Conservation (phyloP, 129 eudicot genomes). For the Flaveria linearis region DNA sequence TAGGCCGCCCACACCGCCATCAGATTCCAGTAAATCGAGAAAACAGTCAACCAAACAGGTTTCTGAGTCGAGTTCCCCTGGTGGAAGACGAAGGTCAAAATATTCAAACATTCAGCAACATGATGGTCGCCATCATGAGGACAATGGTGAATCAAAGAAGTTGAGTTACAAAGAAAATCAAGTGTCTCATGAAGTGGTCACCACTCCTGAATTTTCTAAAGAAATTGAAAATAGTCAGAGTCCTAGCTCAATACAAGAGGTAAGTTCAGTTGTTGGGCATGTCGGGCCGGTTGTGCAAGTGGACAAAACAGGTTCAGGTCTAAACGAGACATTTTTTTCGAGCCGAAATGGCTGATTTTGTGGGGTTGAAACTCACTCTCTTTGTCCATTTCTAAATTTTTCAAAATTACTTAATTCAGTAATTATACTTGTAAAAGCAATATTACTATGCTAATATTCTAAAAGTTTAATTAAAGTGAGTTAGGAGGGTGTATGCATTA, state of each 20-base stretch:
- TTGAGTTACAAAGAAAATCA: constrained; percentile 40
- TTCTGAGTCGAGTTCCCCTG: constrained; percentile 74
- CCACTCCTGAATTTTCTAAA: constrained; percentile 36
- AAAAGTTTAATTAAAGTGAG: neutral
- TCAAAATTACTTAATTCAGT: neutral
- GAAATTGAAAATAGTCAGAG: constrained; percentile 28
- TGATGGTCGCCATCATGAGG: constrained; percentile 50
- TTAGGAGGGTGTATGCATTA: neutral
- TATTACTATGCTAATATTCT: neutral
- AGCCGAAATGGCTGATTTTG: neutral
- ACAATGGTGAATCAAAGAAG: constrained; percentile 44
- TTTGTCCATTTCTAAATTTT: neutral
- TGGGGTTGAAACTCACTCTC: neutral
- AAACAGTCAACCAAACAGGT: constrained; percentile 54
- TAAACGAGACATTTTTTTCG: neutral
- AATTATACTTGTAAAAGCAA: constrained; percentile 3
- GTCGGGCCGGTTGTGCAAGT: neutral
- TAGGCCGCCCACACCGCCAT: constrained; percentile 76
- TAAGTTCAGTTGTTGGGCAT: constrained; percentile 23
- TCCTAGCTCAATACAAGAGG: constrained; percentile 51
- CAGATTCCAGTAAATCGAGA: constrained; percentile 55
- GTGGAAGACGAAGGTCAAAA: constrained; percentile 74
- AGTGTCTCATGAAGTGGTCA: constrained; percentile 28
- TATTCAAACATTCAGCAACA: constrained; percentile 40
- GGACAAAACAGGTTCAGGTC: neutral